Percentiles rank a stretch among this genome's conserved stretches.
These are phyloP conservation scores for Suhomyces anneliseae DNA, from an alignment of 1,139 yeast species.

Conservation along the genomic window DNA sequence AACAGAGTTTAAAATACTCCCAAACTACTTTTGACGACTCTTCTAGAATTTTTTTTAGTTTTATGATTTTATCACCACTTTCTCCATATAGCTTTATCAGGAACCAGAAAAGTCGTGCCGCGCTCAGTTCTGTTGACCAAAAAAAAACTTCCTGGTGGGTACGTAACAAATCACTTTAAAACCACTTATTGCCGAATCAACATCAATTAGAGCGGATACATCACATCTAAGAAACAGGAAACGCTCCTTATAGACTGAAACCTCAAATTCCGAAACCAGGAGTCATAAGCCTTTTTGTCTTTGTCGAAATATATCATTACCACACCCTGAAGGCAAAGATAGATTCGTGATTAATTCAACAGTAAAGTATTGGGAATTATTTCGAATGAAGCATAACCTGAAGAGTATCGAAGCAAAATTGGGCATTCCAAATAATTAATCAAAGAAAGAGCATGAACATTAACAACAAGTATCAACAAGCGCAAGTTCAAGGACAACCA, in stretches of 20 bases:
- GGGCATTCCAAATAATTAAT: slow-evolving; percentile 5
- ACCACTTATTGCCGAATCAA: slow-evolving; percentile 6
- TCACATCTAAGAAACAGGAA: neutral
- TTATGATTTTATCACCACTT: neutral
- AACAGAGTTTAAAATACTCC: too few relatives aligned
- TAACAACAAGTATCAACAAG: slow-evolving; percentile 34
- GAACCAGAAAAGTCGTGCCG: slow-evolving; percentile 6
- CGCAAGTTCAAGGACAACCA: slow-evolving; percentile 32
- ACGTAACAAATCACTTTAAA: neutral
- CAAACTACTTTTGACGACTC: too few relatives aligned
- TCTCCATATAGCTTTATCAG: neutral
- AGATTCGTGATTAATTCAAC: slow-evolving; percentile 1
- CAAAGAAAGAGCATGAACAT: slow-evolving; percentile 22
- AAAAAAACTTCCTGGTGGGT: slow-evolving; percentile 8
- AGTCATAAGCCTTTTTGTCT: neutral
- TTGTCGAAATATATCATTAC: neutral
- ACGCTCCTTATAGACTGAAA: neutral
- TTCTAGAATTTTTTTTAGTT: neutral
- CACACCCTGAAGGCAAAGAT: slow-evolving; percentile 5
- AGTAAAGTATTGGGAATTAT: neutral
- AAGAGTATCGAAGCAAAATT: slow-evolving; percentile 3
- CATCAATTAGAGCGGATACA: slow-evolving; percentile 1
- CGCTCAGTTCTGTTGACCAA: slow-evolving; percentile 4
- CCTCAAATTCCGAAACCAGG: neutral
- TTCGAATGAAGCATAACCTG: slow-evolving; percentile 8